Evolutionary conservation across 2,329 filamentous ascomycete species (phyloP).

Genomic region (Fusarium tjaetaba): DNA sequence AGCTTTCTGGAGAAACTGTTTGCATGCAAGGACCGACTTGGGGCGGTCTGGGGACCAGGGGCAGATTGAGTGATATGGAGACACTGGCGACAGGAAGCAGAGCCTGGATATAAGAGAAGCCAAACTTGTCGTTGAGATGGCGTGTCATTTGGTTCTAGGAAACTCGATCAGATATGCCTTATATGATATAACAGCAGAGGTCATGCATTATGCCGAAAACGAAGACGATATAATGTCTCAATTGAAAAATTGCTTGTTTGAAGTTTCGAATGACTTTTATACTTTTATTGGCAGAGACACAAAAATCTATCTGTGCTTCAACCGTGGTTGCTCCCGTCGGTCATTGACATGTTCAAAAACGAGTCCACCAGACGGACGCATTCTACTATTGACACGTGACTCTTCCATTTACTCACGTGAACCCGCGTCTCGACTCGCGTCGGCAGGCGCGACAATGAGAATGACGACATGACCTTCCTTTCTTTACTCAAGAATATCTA

Average conservation of each 20-base stretch:
- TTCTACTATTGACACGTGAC: background rate
- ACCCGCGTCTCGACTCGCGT: conserved; percentile 39
- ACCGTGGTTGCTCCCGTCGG: background rate
- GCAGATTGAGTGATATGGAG: background rate
- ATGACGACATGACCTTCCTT: conserved; percentile 40
- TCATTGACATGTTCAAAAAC: background rate
- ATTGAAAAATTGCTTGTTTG: background rate
- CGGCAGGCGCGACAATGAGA: conserved; percentile 28
- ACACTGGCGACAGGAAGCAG: background rate
- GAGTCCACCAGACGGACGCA: background rate
- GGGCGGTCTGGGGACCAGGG: background rate
- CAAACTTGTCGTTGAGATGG: background rate
- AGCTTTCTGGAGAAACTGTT: conserved; percentile 33
- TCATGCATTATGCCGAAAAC: background rate
- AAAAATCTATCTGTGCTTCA: background rate
- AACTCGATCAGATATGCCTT: background rate
- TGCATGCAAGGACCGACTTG: conserved; percentile 7
- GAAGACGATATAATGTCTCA: background rate
- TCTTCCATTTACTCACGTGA: conserved; percentile 37
- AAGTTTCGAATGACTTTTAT: background rate
- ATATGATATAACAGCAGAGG: background rate
- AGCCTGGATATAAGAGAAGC: background rate
- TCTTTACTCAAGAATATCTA: background rate
- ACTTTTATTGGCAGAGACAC: background rate
- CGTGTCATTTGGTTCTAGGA: background rate